A percentile compares a stretch with the other conserved stretches of the same genome.
Evolutionary conservation across 495 filamentous ascomycete species (phyloP).

Genomic region (Penicillium desertorum): DNA sequence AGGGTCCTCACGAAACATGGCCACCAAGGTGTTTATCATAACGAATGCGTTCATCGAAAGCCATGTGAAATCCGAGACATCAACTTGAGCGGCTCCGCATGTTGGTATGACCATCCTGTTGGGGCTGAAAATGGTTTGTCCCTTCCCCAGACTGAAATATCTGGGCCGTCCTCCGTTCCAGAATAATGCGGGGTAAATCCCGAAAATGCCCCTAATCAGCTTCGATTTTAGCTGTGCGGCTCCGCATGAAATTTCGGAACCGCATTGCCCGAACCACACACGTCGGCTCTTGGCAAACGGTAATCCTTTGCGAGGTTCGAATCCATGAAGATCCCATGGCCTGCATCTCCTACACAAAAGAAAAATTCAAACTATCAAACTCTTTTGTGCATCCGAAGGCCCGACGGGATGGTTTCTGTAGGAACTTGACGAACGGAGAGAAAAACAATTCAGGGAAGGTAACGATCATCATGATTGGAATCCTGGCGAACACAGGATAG

Average conservation of each 20-base stretch:
- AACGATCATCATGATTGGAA: not conserved
- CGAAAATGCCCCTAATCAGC: not conserved
- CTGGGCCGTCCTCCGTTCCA: not conserved
- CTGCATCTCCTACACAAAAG: not conserved
- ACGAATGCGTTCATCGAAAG: not conserved
- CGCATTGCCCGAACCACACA: not conserved
- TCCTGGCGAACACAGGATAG: not conserved
- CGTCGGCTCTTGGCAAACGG: not conserved
- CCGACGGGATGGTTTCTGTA: not conserved
- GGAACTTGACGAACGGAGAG: not conserved
- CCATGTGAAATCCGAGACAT: not conserved
- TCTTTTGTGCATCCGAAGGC: not conserved
- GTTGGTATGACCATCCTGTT: not conserved
- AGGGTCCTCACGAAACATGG: not conserved
- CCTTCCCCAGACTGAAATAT: not conserved
- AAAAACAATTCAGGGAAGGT: not conserved
- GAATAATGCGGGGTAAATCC: not conserved
- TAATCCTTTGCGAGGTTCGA: too few species aligned
- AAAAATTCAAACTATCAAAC: not conserved
- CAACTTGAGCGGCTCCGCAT: slow-evolving; percentile 13
- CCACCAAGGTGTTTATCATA: not conserved
- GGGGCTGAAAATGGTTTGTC: not conserved
- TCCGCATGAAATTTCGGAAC: slow-evolving; percentile 13
- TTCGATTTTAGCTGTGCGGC: slow-evolving; percentile 5
- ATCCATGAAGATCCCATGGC: not conserved